phyloP scores from a whole-genome alignment of 1,139 yeast species.

The Pichia sp. region DNA sequence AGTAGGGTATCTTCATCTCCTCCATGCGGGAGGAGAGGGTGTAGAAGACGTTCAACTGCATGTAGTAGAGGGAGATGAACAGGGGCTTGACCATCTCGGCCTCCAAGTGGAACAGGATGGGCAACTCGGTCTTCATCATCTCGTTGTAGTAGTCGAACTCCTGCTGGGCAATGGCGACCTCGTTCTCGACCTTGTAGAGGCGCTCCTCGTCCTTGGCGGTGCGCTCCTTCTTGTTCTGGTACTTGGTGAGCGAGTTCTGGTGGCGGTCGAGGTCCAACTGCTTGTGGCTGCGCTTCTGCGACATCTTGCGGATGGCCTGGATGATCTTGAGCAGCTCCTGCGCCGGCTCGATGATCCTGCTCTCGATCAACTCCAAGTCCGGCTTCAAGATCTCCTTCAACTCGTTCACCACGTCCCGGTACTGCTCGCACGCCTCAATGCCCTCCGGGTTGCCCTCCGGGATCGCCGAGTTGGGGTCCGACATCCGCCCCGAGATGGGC shows the following conservation, averaged over 20 bases:
- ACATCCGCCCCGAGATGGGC: constrained; percentile 88
- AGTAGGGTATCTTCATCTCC: constrained; percentile 94
- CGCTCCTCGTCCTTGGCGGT: constrained; percentile 80
- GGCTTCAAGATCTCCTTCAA: constrained; percentile 84
- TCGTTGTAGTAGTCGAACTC: constrained; percentile 95
- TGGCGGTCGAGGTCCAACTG: constrained; percentile 91
- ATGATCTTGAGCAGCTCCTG: constrained; percentile 83
- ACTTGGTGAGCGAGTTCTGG: constrained; percentile 61
- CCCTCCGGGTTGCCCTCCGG: constrained; percentile 97
- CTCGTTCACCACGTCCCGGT: constrained; percentile 80
- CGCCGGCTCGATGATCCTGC: constrained; percentile 86
- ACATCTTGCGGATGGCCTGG: constrained; percentile 82
- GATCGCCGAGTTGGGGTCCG: constrained; percentile 79
- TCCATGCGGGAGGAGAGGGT: constrained; percentile 88
- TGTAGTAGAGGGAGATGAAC: constrained; percentile 89
- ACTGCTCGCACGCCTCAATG: constrained; percentile 88
- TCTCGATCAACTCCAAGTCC: constrained; percentile 86
- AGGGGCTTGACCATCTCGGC: constrained; percentile 89
- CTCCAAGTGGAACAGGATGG: constrained; percentile 80
- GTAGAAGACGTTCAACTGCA: constrained; percentile 96
- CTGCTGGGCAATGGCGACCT: constrained; percentile 84
- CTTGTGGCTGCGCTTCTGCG: constrained; percentile 92
- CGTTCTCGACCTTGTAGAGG: constrained; percentile 84
- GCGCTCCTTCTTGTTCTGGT: constrained; percentile 77
- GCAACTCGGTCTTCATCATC: constrained; percentile 85